These are phyloP conservation scores for Penicillium roqueforti DNA, from an alignment of 495 filamentous ascomycete genomes.

Conservation along the genomic window DNA sequence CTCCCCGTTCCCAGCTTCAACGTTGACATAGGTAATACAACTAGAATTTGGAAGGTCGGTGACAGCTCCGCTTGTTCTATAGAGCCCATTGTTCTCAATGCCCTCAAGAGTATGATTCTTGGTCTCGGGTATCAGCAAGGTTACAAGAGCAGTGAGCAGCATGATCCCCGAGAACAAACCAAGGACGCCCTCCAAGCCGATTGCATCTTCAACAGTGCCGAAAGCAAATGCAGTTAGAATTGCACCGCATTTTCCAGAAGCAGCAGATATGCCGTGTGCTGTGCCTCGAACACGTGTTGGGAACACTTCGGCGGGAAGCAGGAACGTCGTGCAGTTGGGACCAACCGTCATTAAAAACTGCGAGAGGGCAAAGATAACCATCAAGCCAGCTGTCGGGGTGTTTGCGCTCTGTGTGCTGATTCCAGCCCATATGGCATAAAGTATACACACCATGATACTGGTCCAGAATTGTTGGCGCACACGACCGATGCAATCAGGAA, in stretches of 20 bases:
- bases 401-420: constrained; percentile 20
- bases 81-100: constrained; percentile 25
- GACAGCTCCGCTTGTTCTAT: background rate
- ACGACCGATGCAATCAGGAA: constrained; percentile 31
- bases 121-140: constrained; percentile 24
- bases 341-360: constrained; percentile 29
- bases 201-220: constrained; percentile 24
- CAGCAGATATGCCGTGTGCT: constrained; percentile 25
- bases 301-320: constrained; percentile 28
- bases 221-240: constrained; percentile 26
- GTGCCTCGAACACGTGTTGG: constrained; percentile 27
- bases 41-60: background rate
- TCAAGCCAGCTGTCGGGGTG: constrained; percentile 28
- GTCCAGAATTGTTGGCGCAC: constrained; percentile 29
- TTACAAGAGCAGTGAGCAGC: constrained; percentile 22
- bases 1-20: background rate
- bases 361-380: constrained; percentile 27
- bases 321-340: constrained; percentile 32
- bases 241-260: constrained; percentile 24
- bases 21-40: background rate
- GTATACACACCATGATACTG: constrained; percentile 23
- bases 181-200: constrained; percentile 23
- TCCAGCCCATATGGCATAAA: constrained; percentile 35
- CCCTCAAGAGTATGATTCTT: constrained; percentile 24
- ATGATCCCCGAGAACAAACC: constrained; percentile 30